Conservation (phyloP, 768 basidiomycete species). For the Lactifluus pinguis region DNA sequence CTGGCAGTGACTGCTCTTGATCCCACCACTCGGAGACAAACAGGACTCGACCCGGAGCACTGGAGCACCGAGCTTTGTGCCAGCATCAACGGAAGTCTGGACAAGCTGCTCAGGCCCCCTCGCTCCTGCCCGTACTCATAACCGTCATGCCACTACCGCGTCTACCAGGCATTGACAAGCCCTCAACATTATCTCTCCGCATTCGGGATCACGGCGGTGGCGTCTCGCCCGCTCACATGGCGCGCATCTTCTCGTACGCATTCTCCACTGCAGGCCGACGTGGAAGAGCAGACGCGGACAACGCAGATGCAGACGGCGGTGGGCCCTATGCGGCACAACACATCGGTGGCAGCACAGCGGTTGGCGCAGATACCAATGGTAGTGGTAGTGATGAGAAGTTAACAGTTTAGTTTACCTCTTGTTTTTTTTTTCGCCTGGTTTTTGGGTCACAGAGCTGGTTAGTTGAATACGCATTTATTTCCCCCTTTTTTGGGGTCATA, state of each 20-base stretch:
- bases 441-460: no score
- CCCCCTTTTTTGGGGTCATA: no score
- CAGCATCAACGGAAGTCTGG: conserved; percentile 20
- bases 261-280: conserved; percentile 74
- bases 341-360: conserved; percentile 60
- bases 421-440: no score
- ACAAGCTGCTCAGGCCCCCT: conserved; percentile 20
- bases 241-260: conserved; percentile 81
- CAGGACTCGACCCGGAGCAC: no score
- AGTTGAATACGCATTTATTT: no score
- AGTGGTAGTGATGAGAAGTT: no score
- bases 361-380: conserved; percentile 32
- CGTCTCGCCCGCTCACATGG: conserved; percentile 62
- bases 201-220: conserved; percentile 86
- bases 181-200: conserved; percentile 61
- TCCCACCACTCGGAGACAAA: conserved; percentile 33
- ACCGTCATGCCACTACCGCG: conserved; percentile 52
- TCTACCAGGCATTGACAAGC: conserved; percentile 19
- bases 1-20: conserved; percentile 66
- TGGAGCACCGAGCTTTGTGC: no score
- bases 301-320: conserved; percentile 38
- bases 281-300: conserved; percentile 21
- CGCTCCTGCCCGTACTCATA: conserved; percentile 55
- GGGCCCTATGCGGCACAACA: conserved; percentile 77
- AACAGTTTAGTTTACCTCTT: no score